Evolutionary conservation across 225 moss, liverwort and hornwort genomes (phyloP).

Genomic region (Marchantia polymorpha): DNA sequence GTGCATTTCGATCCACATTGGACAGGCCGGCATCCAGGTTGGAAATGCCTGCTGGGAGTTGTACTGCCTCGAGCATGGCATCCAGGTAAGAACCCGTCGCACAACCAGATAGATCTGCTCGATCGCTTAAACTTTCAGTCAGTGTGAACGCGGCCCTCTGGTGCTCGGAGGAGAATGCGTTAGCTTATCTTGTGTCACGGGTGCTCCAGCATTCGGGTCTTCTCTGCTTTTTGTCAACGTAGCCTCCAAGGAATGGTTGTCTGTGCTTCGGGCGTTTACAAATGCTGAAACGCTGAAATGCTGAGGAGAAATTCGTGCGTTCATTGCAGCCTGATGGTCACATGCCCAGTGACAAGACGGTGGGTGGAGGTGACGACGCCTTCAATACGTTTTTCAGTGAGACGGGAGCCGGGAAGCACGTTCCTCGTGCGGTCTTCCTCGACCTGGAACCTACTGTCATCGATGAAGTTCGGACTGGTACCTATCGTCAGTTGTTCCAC

Average conservation of each 20-base stretch:
- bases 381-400: conserved; percentile 42
- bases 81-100: conserved; percentile 20
- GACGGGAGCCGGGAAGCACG: conserved; percentile 37
- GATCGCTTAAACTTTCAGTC: too few species aligned
- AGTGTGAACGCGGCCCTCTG: too few species aligned
- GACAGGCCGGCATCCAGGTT: conserved; percentile 39
- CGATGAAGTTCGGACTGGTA: conserved; percentile 35
- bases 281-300: not conserved
- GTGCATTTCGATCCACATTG: conserved; percentile 31
- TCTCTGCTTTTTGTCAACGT: too few species aligned
- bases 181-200: too few species aligned
- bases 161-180: too few species aligned
- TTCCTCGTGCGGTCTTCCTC: conserved; percentile 31
- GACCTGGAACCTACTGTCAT: conserved; percentile 39
- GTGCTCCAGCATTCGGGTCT: too few species aligned
- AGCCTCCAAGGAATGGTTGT: too few species aligned
- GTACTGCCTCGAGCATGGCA: conserved; percentile 34
- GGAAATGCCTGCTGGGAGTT: conserved; percentile 39
- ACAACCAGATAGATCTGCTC: not conserved
- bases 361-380: conserved; percentile 35
- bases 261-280: not conserved
- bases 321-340: conserved; percentile 36
- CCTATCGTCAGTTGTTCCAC: conserved; percentile 36
- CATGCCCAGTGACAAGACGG: conserved; percentile 25
- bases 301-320: not conserved